Percentiles rank a stretch among this genome's conserved stretches.
Evolutionary conservation across 176 grass and related monocot species (phyloP).

Genomic region (Secale cereale): DNA sequence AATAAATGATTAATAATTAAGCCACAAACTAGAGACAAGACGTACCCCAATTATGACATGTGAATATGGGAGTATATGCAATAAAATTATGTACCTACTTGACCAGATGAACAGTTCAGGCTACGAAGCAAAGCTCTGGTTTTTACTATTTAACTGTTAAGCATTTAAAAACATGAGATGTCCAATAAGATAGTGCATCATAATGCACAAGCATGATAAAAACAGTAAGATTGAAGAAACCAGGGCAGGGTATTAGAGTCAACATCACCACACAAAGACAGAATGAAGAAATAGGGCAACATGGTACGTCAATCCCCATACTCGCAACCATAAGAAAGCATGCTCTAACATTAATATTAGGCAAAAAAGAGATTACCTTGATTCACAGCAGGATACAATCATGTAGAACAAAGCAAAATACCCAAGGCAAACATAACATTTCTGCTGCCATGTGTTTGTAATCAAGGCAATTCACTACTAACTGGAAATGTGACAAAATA

Average conservation of each 20-base stretch:
- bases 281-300: not conserved
- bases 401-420: slow-evolving; percentile 32
- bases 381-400: slow-evolving; percentile 25
- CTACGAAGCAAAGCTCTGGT: not conserved
- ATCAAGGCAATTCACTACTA: slow-evolving; percentile 1
- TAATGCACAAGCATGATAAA: not conserved
- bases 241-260: not conserved
- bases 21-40: not conserved
- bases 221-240: not conserved
- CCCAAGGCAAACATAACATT: slow-evolving; percentile 18
- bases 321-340: slow-evolving; percentile 21
- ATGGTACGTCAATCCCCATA: slow-evolving; percentile 9
- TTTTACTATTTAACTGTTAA: not conserved
- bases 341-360: slow-evolving; percentile 30
- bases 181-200: not conserved
- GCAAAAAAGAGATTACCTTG: slow-evolving; percentile 33
- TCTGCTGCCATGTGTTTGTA: not conserved
- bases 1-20: not conserved
- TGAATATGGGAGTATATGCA: not conserved
- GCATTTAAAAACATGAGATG: not conserved
- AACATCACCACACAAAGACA: not conserved
- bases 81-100: not conserved
- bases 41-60: not conserved
- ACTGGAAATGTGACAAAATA: slow-evolving; percentile 26
- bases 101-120: not conserved